Conservation (phyloP, 2,329 filamentous ascomycete species). For the Apiospora kogelbergensis region DNA sequence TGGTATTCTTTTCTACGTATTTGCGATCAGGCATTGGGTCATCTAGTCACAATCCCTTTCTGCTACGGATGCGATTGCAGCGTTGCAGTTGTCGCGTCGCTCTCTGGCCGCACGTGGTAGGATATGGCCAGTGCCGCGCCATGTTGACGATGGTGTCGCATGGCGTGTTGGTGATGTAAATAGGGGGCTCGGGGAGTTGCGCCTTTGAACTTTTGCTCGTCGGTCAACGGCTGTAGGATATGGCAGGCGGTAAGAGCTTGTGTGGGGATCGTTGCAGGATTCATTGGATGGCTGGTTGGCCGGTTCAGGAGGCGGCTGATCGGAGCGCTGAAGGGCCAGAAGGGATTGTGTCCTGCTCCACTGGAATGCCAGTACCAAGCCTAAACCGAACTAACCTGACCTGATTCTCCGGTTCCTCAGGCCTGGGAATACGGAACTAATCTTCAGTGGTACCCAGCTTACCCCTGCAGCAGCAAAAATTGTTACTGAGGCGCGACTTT, state of each 20-base stretch:
- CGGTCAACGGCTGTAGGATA: neutral
- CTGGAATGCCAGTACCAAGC: neutral
- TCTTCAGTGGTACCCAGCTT: neutral
- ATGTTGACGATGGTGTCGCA: neutral
- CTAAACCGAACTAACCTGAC: neutral
- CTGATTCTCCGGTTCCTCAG: neutral
- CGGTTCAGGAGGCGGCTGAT: neutral
- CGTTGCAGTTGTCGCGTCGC: neutral
- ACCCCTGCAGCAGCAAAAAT: neutral
- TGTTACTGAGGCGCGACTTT: slow-evolving; percentile 2
- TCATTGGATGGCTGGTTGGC: neutral
- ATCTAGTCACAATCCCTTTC: neutral
- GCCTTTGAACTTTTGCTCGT: neutral
- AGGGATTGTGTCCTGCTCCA: neutral
- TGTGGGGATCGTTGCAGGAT: neutral
- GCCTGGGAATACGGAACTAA: neutral
- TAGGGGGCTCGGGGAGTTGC: neutral
- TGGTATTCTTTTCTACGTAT: neutral
- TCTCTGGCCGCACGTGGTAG: neutral
- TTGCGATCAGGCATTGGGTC: neutral
- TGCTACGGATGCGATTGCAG: neutral
- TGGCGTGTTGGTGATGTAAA: slow-evolving; percentile 1
- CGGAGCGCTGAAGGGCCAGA: neutral
- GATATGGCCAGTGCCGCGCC: neutral
- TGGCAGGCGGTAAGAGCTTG: slow-evolving; percentile 1